Evolutionary conservation across 2,329 filamentous ascomycete genomes (phyloP).

Genomic region (Epichloe coenophiala): DNA sequence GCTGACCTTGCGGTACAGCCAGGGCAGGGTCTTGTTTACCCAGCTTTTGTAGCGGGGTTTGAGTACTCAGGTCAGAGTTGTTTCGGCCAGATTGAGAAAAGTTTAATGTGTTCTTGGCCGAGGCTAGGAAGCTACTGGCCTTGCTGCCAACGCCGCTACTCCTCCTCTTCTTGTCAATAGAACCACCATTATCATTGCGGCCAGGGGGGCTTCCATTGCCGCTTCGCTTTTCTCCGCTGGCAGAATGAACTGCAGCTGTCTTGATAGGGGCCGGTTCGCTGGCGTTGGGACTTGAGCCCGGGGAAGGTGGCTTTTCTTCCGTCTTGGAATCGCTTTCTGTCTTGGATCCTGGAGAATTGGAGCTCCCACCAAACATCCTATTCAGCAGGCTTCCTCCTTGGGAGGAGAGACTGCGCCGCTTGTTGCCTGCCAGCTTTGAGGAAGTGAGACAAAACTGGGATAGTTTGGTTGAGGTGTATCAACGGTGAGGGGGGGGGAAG

Average conservation of each 20-base stretch:
- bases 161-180: slow-evolving; percentile 64
- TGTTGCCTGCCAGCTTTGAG: slow-evolving; percentile 86
- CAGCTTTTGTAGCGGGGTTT: slow-evolving; percentile 57
- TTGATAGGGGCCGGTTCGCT: slow-evolving; percentile 26
- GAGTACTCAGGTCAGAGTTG: slow-evolving; percentile 26
- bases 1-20: slow-evolving; percentile 75
- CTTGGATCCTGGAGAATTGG: slow-evolving; percentile 47
- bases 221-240: slow-evolving; percentile 46
- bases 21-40: slow-evolving; percentile 72
- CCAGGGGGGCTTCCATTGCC: slow-evolving; percentile 48
- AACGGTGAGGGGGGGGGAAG: background rate
- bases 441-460: slow-evolving; percentile 3
- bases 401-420: slow-evolving; percentile 89
- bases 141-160: slow-evolving; percentile 76
- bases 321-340: slow-evolving; percentile 23
- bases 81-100: slow-evolving; percentile 41
- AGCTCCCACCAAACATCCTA: slow-evolving; percentile 91
- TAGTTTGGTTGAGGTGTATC: background rate
- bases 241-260: slow-evolving; percentile 35
- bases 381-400: slow-evolving; percentile 87
- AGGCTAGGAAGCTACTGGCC: slow-evolving; percentile 78
- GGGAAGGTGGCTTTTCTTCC: slow-evolving; percentile 31
- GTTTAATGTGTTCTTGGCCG: slow-evolving; percentile 73
- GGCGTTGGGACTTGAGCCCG: slow-evolving; percentile 26
- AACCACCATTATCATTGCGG: slow-evolving; percentile 39